Evolutionary conservation across 2,329 filamentous ascomycete genomes (phyloP), one percentile per base, ranked within the genome.

Genomic region (Pseudogymnoascus sp.): DNA sequence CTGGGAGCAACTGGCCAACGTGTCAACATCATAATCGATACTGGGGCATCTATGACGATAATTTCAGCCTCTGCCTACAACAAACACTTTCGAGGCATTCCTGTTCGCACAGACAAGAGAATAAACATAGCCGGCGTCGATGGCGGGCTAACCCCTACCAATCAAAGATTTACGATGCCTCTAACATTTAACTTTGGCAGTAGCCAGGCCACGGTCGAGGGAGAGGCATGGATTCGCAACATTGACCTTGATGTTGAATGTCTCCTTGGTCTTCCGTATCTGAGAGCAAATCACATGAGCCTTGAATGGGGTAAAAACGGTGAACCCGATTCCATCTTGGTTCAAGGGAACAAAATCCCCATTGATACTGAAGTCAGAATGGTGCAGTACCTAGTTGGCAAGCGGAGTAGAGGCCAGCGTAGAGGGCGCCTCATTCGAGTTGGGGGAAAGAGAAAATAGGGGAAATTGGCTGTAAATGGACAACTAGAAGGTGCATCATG

Each of bases 241-340:
- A 55, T 2, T 31, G 44, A 7, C 4, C 3, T 55, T 31, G 27
- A 55, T 15, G 44, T 55, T 25, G 44, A 55, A 2, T 55, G 44
- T 31, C 44, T 33, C 44, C 44, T 55, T 31, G 44, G 44, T 17
- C 44, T 55, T 51, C 44, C 44, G 3, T 51, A 15, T 31, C n/a
- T 31, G 8, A 51, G 44, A n/a, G 44, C 44, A 17, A 33, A 55
- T 8, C 27, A 12, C 8, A 55, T 55, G 44, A 55, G 13, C 4
- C 44, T 55, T 33, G 44, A 55, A 55, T 55, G 44, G 44, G 44
- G 44, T 33, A 55, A n/a, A 9, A 55, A 33, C n/a, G 44, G 44
- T 8, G 44, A 55, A 33, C 27, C 44, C 10, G 44, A 55, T 55
- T 55, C 44, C 48, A 33, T 55, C 15, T 33, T 55, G 48, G 48